Evolutionary conservation across 352 stramenopile species (phyloP).

Genomic region (Globisporangium cystogenes): DNA sequence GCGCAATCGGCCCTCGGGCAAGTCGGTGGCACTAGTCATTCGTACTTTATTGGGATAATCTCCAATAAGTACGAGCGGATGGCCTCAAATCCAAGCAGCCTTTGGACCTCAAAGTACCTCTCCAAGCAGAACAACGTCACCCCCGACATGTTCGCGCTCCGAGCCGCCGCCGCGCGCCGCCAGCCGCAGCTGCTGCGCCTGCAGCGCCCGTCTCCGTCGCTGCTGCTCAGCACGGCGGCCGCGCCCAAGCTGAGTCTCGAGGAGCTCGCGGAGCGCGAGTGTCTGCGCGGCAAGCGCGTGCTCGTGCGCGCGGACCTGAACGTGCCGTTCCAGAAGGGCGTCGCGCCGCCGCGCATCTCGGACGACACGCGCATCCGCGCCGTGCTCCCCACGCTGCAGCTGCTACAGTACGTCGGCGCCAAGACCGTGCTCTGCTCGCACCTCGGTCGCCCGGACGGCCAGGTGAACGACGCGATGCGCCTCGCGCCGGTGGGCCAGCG

Average conservation of each 20-base stretch:
- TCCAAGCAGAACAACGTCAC: neutral
- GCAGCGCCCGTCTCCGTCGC: neutral
- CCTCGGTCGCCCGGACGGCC: constrained; percentile 95
- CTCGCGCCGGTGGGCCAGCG: constrained; percentile 92
- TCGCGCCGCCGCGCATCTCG: constrained; percentile 92
- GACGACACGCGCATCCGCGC: constrained; percentile 96
- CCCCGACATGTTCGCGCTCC: constrained; percentile 9
- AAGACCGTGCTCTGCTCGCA: constrained; percentile 96
- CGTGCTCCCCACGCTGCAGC: constrained; percentile 90
- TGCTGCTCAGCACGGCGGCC: neutral
- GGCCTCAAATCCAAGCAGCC: too few relatives aligned
- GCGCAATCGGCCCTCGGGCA: too few relatives aligned
- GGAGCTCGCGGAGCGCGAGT: constrained; percentile 48
- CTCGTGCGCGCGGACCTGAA: constrained; percentile 99
- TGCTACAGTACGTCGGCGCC: constrained; percentile 92
- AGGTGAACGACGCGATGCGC: constrained; percentile 64
- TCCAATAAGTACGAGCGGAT: too few relatives aligned
- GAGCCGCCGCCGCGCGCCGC: neutral
- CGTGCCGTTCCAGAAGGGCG: constrained; percentile 94
- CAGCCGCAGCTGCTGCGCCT: neutral
- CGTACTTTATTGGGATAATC: too few relatives aligned
- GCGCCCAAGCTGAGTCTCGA: constrained; percentile 61
- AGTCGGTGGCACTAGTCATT: too few relatives aligned
- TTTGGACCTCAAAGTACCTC: too few relatives aligned
- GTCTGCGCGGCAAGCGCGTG: constrained; percentile 94